Evolutionary conservation across 2,329 filamentous ascomycete species (phyloP), one percentile per base, ranked within the genome.

Genomic region (Ceratocystiopsis brevicomis): DNA sequence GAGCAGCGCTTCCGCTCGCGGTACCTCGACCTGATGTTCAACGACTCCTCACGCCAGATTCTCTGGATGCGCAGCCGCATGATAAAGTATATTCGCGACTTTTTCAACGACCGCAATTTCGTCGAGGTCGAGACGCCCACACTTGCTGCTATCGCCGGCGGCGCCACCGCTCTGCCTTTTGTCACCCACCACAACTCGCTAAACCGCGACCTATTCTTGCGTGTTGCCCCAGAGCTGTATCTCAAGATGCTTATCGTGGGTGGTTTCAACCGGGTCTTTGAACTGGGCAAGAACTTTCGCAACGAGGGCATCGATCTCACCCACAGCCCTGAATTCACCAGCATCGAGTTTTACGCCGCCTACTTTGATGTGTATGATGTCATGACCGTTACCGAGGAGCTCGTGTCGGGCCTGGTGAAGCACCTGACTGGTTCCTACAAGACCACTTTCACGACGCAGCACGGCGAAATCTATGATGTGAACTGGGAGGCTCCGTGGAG

Each of bases 271-370:
- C 77, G 83, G 54, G 90, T 98, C 14, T 98, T 94, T 63, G 90
- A 98, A 60, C 76, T 98, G 49, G 90, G 90, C 50, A 80, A 86
- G 51, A 85, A 93, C 59, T 98, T 98, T 74, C 71, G 90, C 54
- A 98, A 98, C 57, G 85, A 92, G 61, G 82, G 81, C 47, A 80
- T 85, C 50, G 85, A 93, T 59, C 67, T 90, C 41, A 98, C 90
- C 9, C 90, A 98, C 69, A 98, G 96, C 68, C 90, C 83, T 36
- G 90, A 98, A 60, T 98, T 98, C 67, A 98, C 90, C 38, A 93
- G 85, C 21, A 84, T 85, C 60, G 90, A 98, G 62, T 96, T 96
- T 65, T 98, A 98, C 64, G 78, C 82, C 73, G 88, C 90, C 4
- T 96, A 86, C 52, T 81, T 81, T 44, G 86, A 94, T 61, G 76